phyloP scores from a whole-genome alignment of 2,329 filamentous ascomycete species.

The Calycina herbarum region DNA sequence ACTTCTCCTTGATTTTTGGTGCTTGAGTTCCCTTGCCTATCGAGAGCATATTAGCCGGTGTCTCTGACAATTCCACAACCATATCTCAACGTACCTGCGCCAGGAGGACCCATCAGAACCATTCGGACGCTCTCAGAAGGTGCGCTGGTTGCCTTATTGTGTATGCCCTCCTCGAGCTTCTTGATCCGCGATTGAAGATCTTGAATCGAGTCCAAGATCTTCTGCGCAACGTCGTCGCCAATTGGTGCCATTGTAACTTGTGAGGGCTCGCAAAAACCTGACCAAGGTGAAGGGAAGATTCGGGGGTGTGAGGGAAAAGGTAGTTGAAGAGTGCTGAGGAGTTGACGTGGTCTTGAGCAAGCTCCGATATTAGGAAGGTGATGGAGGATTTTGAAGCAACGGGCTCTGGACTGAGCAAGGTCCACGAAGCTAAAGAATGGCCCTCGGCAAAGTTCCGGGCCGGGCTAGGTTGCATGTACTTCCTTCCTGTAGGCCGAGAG shows the following conservation, averaged over 20 bases:
- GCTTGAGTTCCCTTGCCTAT: slow-evolving; percentile 98
- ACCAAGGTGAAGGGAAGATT: slow-evolving; percentile 30
- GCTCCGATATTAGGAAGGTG: slow-evolving; percentile 18
- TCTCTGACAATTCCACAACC: slow-evolving; percentile 11
- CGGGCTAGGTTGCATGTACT: not conserved
- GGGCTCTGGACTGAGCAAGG: slow-evolving; percentile 1
- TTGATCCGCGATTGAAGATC: slow-evolving; percentile 84
- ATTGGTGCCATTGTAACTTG: slow-evolving; percentile 77
- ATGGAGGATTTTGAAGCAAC: slow-evolving; percentile 16
- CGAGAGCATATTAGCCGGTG: slow-evolving; percentile 30
- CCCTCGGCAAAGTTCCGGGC: slow-evolving; percentile 4
- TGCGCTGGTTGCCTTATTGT: slow-evolving; percentile 50
- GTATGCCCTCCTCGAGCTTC: slow-evolving; percentile 75
- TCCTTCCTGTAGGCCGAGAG: slow-evolving; percentile 14
- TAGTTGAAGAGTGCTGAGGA: slow-evolving; percentile 9
- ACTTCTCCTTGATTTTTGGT: slow-evolving; percentile 97
- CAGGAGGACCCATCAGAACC: slow-evolving; percentile 96
- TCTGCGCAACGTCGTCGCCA: slow-evolving; percentile 75
- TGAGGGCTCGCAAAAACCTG: slow-evolving; percentile 23
- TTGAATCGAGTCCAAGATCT: slow-evolving; percentile 80
- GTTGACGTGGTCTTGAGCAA: slow-evolving; percentile 25
- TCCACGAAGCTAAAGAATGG: slow-evolving; percentile 6
- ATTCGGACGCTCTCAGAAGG: slow-evolving; percentile 77
- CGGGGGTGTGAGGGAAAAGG: slow-evolving; percentile 11
- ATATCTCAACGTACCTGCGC: slow-evolving; percentile 71